phyloP scores from a whole-genome alignment of 2,329 filamentous ascomycete species.

The Ophiostoma piceae region DNA sequence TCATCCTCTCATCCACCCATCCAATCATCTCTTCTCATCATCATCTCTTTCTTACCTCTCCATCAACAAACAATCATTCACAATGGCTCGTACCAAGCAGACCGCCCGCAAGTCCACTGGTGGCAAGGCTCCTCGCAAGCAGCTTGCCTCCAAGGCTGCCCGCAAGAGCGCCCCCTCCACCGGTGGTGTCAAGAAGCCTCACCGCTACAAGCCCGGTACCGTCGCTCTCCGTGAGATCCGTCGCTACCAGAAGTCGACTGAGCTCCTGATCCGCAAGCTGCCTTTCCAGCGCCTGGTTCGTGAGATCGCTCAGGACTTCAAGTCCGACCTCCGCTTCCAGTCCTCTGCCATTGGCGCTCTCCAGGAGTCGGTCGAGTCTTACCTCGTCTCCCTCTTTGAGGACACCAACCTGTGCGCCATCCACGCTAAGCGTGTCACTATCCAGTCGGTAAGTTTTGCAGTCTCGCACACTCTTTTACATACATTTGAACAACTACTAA shows the following conservation, averaged over 20 bases:
- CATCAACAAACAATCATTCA: conserved; percentile 33
- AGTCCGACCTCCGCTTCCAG: conserved; percentile 95
- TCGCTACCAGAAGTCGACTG: conserved; percentile 95
- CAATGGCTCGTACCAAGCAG: conserved; percentile 63
- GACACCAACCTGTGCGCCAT: conserved; percentile 98
- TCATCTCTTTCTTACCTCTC: conserved; percentile 17
- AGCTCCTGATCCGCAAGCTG: conserved; percentile 93
- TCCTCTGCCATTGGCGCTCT: conserved; percentile 95
- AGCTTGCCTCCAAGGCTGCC: conserved; percentile 98
- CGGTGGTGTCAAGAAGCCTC: conserved; percentile 95
- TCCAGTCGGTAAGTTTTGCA: conserved; percentile 59
- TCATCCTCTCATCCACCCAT: conserved; percentile 33
- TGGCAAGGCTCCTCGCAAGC: conserved; percentile 82
- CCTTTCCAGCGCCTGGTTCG: conserved; percentile 95
- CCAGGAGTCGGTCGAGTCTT: conserved; percentile 97
- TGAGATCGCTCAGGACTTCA: conserved; percentile 95
- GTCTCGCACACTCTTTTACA: background rate
- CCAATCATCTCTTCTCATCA: conserved; percentile 29
- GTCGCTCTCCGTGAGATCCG: conserved; percentile 98
- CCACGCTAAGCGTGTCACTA: conserved; percentile 98
- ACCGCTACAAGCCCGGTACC: conserved; percentile 85
- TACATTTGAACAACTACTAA: conserved; percentile 33
- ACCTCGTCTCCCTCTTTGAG: conserved; percentile 96
- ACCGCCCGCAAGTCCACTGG: conserved; percentile 71
- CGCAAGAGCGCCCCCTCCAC: conserved; percentile 97